Evolutionary conservation across 331 rosid genomes (phyloP), one percentile per base, ranked within the genome.

Genomic region (Pyracantha coccinea): DNA sequence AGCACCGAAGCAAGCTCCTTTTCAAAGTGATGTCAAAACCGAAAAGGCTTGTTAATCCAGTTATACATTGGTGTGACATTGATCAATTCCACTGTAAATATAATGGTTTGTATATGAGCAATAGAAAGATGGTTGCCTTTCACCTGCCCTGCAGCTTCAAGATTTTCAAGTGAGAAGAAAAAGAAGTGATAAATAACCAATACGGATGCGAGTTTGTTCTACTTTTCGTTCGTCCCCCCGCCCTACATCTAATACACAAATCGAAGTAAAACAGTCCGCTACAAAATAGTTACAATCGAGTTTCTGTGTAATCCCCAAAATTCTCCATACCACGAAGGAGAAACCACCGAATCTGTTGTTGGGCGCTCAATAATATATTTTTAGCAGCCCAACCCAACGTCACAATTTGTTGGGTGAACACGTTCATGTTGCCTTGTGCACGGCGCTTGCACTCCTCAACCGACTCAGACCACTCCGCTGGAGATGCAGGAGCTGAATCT

Each of bases 1-100:
- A 90, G 99, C 90, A 88, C 89, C 0, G 98, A 95, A 75, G 98
- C 85, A 25, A 92, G 96, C 81, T 38, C 45, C 45, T 66, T 66
- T 76, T 89, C 97, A 54, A 89, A 71, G 71, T 90, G 83, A 88
- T 70, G 76, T 72, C 33, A 74, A 69, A 72, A 72, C 71, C 21
- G 60, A 66, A 20, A 35, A 64, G 82, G 82, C 69, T 67, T 82
- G 75, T 57, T 72, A 70, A 61, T 80, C 78, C 79, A 69, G 84
- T 82, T 79, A 23, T 72, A 57, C 66, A 65, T 33, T 35, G 68
- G 76, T 77, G 55, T 71, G 86, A 74, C 81, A 58, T 69, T 9
- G 33, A 74, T 72, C 63, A 44, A 58, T 80, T 80, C 68, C 81
- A 31, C 28, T 86, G 91, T 91, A 88, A 75, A 89, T 91, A 63